Base-by-base conservation (phyloP, 192 early-diverging fungal species). In the Umbelopsis sp. region DNA sequence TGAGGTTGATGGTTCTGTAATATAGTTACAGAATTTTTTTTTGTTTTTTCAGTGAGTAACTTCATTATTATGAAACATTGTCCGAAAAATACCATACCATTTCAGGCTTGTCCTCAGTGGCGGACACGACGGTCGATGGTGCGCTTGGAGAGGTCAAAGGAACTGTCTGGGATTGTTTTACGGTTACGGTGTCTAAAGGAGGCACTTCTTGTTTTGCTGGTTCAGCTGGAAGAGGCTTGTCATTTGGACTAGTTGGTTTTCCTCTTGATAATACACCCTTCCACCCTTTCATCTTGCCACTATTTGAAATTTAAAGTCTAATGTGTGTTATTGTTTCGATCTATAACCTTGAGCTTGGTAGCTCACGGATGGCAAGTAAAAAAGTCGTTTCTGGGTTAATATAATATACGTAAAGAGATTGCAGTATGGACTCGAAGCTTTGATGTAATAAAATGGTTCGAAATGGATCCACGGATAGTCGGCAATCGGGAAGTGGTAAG, bases 221-320 rank as follows among this genome's bases (percentile, higher is more conserved):
- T 32, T 62, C 56, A 6, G 31, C 34, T 62, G 56, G 56, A 20
- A 62, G 56, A 22, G 56, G 29, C 26, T 62, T 62, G 31, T 62
- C 56, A 32, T 9, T 62, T 17, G 56, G 17, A 16, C 56, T n/a
- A 20, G 56, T 29, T 32, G 56, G 25, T 62, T 62, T 62, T n/a
- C 56, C 56, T 62, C 56, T 62, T 34, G 56, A 34, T 62, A 62
- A 62, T 14, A 62, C 56, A 34, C 56, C 56, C 26, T 62, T 62
- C 56, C 56, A 62, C 9, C 56, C 56, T 26, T 62, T 62, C 56
- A 62, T 62, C 56, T 62, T 62, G 56, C 17, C 56, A 62, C 25
- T 62, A 17, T 32, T 36, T 6, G 56, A 8, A 62, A 62, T 62
- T 26, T 14, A 32, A n/a, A 34, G 56, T 62, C 31, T 62, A 62